Evolutionary conservation across 495 filamentous ascomycete genomes (phyloP), one percentile per base, ranked within the genome.

Genomic region (Jackrogersella minutella): DNA sequence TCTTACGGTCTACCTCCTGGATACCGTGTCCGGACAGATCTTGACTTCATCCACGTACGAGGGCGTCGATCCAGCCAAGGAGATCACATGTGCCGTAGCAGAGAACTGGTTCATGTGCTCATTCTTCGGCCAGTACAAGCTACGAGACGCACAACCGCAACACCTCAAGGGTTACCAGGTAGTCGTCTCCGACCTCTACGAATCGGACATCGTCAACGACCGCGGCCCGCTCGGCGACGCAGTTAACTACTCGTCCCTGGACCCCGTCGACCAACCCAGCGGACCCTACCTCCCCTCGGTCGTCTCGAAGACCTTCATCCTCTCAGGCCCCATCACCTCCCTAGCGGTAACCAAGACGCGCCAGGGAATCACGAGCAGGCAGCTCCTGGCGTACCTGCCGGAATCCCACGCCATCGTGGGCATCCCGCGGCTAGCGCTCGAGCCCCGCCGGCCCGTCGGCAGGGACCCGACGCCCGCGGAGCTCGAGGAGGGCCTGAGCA

Each of bases 41-140:
- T 81, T 99, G 2, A 79, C 93, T 73, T 84, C 90, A 1, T 81
- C 81, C 43, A 87, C 81, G 2, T 90, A 97, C 73, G 74, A 83
- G 13, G 89, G 87, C 13, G 87, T 96, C 31, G 96, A 98, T 73
- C 81, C 85, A 1, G 82, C 78, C 8, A 89, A 92, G 65, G 86
- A 90, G 1, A 92, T 97, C 64, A 77, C 88, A 17, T 91, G 91
- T 33, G 85, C 84, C 30, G 79, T 98, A 26, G 89, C 92, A 3
- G 95, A 98, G 80, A 98, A 99, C 80, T 98, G 93, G 93, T 92
- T 97, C 75, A 82, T 91, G 22, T 97, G 95, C 81, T 89, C 92
- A n/a, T 91, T 93, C 79, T 94, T 84, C 72, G 86, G 84, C 34
- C 83, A 91, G 55, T 79, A 84, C 62, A 71, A 79, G 0, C 66